Conservation (phyloP, 306 rosid genomes). For the Cucumis cinereus region DNA sequence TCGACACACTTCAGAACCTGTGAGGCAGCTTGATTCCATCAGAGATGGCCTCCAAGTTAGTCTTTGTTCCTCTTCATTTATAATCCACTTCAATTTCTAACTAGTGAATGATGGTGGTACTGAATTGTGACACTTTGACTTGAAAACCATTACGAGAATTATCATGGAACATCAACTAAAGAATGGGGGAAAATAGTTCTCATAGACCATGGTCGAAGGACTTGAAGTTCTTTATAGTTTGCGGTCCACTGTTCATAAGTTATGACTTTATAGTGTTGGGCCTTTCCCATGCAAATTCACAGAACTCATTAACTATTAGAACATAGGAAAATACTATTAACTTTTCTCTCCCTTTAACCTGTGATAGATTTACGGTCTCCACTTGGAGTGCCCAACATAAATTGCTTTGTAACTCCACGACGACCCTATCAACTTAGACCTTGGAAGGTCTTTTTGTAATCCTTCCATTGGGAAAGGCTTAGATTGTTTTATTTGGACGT, state of each 20-base stretch:
- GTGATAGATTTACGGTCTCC: neutral
- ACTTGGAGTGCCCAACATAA: too few relatives aligned
- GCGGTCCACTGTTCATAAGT: neutral
- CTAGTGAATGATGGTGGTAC: neutral
- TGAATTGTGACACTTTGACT: neutral
- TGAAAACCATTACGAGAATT: neutral
- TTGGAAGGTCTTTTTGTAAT: too few relatives aligned
- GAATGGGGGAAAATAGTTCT: neutral
- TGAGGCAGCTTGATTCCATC: slow-evolving; percentile 51
- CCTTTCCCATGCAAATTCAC: neutral
- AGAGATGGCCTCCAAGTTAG: slow-evolving; percentile 53
- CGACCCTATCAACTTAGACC: too few relatives aligned
- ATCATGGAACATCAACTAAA: neutral
- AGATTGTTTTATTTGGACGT: too few relatives aligned
- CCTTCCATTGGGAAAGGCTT: too few relatives aligned
- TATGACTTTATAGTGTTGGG: neutral
- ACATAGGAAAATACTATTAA: neutral
- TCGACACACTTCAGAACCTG: slow-evolving; percentile 57
- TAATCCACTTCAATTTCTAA: neutral
- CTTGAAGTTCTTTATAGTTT: neutral
- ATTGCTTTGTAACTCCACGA: too few relatives aligned
- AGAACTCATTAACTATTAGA: neutral
- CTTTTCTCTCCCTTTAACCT: neutral
- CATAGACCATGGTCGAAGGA: neutral
- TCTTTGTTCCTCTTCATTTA: slow-evolving; percentile 1